Percentiles rank a stretch among this genome's conserved stretches.
phyloP scores from a whole-genome alignment of 1,284 basidiomycete genomes.

The Xerocomus amazonicus region DNA sequence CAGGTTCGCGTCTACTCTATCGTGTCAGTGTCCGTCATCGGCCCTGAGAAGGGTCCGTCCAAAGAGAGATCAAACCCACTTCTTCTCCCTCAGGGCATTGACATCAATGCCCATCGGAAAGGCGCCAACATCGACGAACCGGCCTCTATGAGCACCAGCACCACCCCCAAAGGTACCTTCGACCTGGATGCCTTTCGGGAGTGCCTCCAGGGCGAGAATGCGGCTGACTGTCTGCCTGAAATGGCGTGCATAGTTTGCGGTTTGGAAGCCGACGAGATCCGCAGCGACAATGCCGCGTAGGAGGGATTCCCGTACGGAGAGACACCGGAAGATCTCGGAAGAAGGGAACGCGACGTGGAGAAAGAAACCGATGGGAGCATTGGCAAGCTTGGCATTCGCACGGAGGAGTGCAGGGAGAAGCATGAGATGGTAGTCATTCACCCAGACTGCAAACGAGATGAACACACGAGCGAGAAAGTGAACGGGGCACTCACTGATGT shows the following conservation, averaged over 20 bases:
- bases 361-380: conserved; percentile 82
- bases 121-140: conserved; percentile 81
- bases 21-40: conserved; percentile 12
- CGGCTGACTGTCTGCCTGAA: conserved; percentile 83
- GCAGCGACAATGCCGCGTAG: conserved; percentile 74
- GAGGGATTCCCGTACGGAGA: conserved; percentile 50
- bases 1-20: conserved; percentile 58
- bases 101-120: conserved; percentile 93
- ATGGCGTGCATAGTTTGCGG: conserved; percentile 74
- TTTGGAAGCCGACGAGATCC: conserved; percentile 80
- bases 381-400: conserved; percentile 40
- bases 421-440: conserved; percentile 87
- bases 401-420: conserved; percentile 78
- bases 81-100: conserved; percentile 60
- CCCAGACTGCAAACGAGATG: conserved; percentile 48
- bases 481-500: conserved; percentile 50
- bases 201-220: conserved; percentile 75
- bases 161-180: conserved; percentile 27
- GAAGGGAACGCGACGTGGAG: conserved; percentile 87
- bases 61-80: conserved; percentile 39
- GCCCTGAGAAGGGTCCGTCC: conserved; percentile 1
- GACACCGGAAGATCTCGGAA: conserved; percentile 57
- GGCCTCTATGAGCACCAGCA: conserved; percentile 25
- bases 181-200: conserved; percentile 80
- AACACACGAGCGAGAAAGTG: not conserved